phyloP scores from a whole-genome alignment of 352 stramenopile genomes.

The Globisporangium middletonii region DNA sequence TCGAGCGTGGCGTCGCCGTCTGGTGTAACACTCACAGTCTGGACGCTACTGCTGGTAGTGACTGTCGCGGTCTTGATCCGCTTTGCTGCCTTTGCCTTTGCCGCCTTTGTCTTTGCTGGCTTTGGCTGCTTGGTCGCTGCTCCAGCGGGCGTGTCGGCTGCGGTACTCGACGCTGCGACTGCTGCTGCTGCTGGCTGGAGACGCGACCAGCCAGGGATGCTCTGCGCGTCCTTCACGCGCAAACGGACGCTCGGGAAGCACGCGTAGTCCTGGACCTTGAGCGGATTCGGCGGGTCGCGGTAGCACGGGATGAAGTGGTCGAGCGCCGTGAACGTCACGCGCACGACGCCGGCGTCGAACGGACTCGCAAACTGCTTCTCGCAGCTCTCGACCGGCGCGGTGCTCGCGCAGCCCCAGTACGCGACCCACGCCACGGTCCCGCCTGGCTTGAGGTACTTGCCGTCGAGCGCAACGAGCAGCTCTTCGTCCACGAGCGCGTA shows the following conservation, averaged over 20 bases:
- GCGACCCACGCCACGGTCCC: conserved; percentile 71
- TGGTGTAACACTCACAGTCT: conserved; percentile 4
- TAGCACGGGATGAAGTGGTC: conserved; percentile 88
- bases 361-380: conserved; percentile 64
- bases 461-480: conserved; percentile 46
- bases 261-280: conserved; percentile 62
- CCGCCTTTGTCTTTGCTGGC: not conserved
- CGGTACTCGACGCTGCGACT: not conserved
- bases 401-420: conserved; percentile 74
- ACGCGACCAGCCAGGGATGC: conserved; percentile 74
- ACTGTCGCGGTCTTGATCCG: not conserved
- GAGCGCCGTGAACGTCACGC: conserved; percentile 61
- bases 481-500: conserved; percentile 76
- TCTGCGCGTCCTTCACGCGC: conserved; percentile 72
- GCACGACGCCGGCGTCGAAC: conserved; percentile 60
- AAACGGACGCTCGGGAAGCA: conserved; percentile 69
- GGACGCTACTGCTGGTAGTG: not conserved
- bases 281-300: conserved; percentile 61
- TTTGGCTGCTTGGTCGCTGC: not conserved
- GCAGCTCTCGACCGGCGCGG: conserved; percentile 45
- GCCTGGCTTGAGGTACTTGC: conserved; percentile 70
- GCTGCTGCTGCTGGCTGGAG: conserved; percentile 1
- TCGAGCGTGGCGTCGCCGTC: conserved; percentile 2
- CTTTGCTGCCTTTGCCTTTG: conserved; percentile 1
- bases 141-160: not conserved